A percentile compares a stretch with the other conserved stretches of the same genome.
Evolutionary conservation across 2,329 filamentous ascomycete species (phyloP).

Genomic region (Ophiostoma novo-ulmi): DNA sequence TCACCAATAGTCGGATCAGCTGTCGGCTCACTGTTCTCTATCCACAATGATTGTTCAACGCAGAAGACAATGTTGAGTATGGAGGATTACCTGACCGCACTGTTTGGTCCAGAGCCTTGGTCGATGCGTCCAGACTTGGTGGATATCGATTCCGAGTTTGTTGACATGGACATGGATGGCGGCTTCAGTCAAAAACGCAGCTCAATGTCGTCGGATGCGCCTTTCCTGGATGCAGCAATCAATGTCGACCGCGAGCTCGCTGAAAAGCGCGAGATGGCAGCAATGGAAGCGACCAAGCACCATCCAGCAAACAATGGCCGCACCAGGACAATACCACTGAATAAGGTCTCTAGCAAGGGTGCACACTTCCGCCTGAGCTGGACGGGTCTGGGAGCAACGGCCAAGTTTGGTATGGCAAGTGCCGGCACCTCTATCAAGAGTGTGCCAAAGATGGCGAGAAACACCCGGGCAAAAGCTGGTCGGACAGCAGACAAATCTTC

Average conservation of each 20-base stretch:
- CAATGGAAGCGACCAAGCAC: constrained; percentile 32
- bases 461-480: not conserved
- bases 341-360: constrained; percentile 24
- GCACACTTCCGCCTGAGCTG: constrained; percentile 38
- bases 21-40: not conserved
- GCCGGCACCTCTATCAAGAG: constrained; percentile 19
- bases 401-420: constrained; percentile 24
- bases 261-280: constrained; percentile 41
- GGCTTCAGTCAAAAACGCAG: not conserved
- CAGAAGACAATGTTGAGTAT: constrained; percentile 27
- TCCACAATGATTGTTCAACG: constrained; percentile 12
- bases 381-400: constrained; percentile 38
- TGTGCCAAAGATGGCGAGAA: not conserved
- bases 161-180: not conserved
- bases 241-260: constrained; percentile 39
- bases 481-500: not conserved
- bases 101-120: constrained; percentile 34
- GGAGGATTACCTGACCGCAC: constrained; percentile 36
- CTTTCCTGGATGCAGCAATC: constrained; percentile 36
- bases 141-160: constrained; percentile 1
- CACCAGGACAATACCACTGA: constrained; percentile 24
- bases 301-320: not conserved
- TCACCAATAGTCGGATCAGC: not conserved
- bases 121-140: constrained; percentile 24
- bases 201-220: constrained; percentile 25